Base-by-base conservation (phyloP, 2,329 filamentous ascomycete species). In the Metarhizium humberi region DNA sequence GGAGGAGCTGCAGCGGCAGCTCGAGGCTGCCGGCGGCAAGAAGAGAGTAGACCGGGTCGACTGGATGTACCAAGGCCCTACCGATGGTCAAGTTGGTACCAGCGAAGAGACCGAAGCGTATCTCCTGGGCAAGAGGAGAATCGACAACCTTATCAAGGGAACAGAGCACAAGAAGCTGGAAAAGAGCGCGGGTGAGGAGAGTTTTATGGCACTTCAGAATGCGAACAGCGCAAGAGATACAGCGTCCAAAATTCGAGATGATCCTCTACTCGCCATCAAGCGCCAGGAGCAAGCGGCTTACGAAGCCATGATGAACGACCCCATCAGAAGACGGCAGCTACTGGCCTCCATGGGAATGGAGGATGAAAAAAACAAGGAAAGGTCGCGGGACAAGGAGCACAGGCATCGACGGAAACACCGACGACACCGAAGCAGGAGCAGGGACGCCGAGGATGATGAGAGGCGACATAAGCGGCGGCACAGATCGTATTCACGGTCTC, bases 31-130 rank as follows among this genome's bases (percentile, higher is more conserved):
- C 0, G 94, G 94, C 42, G 91, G 92, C 55, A 84, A 81, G 64
- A 92, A 90, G 66, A 81, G 87, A 53, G 75, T 87, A 34, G 86
- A 92, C 63, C 85, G 91, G 40, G 92, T 99, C 30, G 94, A 97
- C 65, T 99, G 94, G 90, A 96, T 99, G 90, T 99, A 99, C 72
- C 84, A 87, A 63, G 92, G 92, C 1, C 91, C 94, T 7, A 87
- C 86, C 51, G 78, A 82, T 64, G 89, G 90, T 40, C 86, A 88
- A 65, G 76, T 78, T n/a, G 87, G 87, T 34, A 89, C 83, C 43
- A 82, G 81, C 4, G 92, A 96, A 69, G 94, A 97, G 72, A 91
- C 90, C 74, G 94, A 99, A 67, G 90, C 88, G 4, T 99, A 95
- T 68, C 73, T 99, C 1, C 78, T 99, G 14, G 94, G 94, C 53